Percentiles rank a stretch among this genome's conserved stretches.
These are phyloP conservation scores for Metschnikowia shivogae DNA, from an alignment of 805 yeast genomes.

Conservation along the genomic window DNA sequence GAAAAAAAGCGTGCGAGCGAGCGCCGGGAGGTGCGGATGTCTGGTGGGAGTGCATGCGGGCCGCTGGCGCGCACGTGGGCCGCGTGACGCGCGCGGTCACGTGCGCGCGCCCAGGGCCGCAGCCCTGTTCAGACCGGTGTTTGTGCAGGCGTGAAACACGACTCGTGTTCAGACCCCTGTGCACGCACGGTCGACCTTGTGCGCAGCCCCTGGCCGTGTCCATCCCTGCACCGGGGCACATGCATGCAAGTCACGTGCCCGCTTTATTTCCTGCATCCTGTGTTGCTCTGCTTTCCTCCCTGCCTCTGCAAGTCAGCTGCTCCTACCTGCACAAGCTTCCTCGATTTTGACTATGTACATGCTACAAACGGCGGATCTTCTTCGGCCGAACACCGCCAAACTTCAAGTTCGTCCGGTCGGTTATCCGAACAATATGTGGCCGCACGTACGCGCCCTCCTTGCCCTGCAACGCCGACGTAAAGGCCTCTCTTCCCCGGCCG, in stretches of 20 bases:
- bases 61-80: constrained; percentile 6
- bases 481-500: constrained; percentile 88
- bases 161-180: no score
- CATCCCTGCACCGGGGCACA: no score
- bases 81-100: constrained; percentile 3
- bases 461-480: constrained; percentile 77
- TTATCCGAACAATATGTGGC: constrained; percentile 61
- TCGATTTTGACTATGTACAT: constrained; percentile 11
- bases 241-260: no score
- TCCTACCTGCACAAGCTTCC: not conserved
- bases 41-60: constrained; percentile 2
- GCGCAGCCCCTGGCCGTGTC: no score
- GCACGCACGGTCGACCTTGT: no score
- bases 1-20: constrained; percentile 11
- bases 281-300: no score
- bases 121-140: not conserved
- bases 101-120: constrained; percentile 2
- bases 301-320: no score
- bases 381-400: constrained; percentile 93
- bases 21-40: constrained; percentile 9
- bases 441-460: constrained; percentile 77
- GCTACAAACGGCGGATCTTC: constrained; percentile 66
- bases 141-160: no score
- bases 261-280: no score
- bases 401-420: constrained; percentile 77